phyloP scores from a whole-genome alignment of 495 filamentous ascomycete genomes.

The Chaetomium cochliodes region DNA sequence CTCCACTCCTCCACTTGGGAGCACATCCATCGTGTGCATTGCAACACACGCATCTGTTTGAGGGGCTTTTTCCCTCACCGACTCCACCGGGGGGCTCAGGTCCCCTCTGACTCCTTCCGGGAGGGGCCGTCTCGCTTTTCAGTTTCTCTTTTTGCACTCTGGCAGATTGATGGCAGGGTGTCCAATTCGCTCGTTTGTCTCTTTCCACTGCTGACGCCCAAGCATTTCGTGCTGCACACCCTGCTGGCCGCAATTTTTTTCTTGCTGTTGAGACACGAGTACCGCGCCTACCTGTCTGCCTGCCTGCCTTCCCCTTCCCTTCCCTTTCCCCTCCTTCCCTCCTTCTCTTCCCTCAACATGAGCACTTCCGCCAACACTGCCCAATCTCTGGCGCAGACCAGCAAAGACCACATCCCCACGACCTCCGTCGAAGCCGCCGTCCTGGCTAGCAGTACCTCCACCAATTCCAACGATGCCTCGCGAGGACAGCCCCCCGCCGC shows the following conservation, averaged over 20 bases:
- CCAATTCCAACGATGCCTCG: slow-evolving; percentile 52
- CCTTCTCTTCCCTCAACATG: slow-evolving; percentile 53
- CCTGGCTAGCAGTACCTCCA: slow-evolving; percentile 18
- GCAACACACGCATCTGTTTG: slow-evolving; percentile 4
- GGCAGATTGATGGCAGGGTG: slow-evolving; percentile 19
- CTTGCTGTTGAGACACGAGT: slow-evolving; percentile 32
- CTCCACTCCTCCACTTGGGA: slow-evolving; percentile 12
- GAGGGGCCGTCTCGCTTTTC: slow-evolving; percentile 25
- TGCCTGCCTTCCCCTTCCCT: slow-evolving; percentile 24
- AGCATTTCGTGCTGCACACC: slow-evolving; percentile 38
- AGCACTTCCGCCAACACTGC: slow-evolving; percentile 45
- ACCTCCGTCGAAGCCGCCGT: slow-evolving; percentile 26
- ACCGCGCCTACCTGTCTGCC: slow-evolving; percentile 37
- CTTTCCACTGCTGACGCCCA: slow-evolving; percentile 32
- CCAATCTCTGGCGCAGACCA: slow-evolving; percentile 31
- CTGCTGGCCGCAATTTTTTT: slow-evolving; percentile 31
- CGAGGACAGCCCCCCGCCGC: slow-evolving; percentile 58
- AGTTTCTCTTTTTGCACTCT: slow-evolving; percentile 27
- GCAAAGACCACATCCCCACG: slow-evolving; percentile 24
- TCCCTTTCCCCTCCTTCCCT: slow-evolving; percentile 24
- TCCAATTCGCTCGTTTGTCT: slow-evolving; percentile 31
- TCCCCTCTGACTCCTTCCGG: slow-evolving; percentile 29
- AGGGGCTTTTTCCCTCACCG: slow-evolving; percentile 26
- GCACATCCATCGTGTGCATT: slow-evolving; percentile 9
- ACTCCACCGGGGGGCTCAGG: slow-evolving; percentile 29